A percentile compares a stretch with the other conserved stretches of the same genome.
These are phyloP conservation scores for Fusarium anguioides DNA, from an alignment of 2,329 filamentous ascomycete genomes.

Conservation along the genomic window DNA sequence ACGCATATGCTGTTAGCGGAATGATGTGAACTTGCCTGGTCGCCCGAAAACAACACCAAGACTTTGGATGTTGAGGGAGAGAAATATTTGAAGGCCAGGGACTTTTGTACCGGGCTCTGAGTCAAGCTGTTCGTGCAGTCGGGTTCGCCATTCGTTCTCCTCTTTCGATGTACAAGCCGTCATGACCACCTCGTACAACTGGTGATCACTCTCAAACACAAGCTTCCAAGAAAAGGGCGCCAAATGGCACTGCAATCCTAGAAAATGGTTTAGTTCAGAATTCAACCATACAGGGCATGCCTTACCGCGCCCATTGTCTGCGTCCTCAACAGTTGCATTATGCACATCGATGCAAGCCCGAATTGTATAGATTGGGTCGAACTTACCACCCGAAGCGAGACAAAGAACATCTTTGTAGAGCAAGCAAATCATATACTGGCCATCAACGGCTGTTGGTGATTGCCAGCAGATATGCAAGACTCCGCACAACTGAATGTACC, in stretches of 20 bases:
- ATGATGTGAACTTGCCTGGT: conserved; percentile 60
- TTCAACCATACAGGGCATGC: neutral
- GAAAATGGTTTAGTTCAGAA: conserved; percentile 13
- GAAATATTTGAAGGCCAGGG: conserved; percentile 67
- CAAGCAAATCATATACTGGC: conserved; percentile 85
- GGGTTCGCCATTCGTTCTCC: conserved; percentile 80
- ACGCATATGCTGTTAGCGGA: neutral
- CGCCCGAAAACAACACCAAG: conserved; percentile 81
- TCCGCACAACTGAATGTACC: conserved; percentile 84
- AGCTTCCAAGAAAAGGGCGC: conserved; percentile 93
- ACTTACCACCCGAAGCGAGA: conserved; percentile 74
- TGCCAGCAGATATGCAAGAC: conserved; percentile 87
- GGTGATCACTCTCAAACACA: conserved; percentile 80
- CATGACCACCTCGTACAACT: conserved; percentile 85
- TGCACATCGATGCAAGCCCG: conserved; percentile 78
- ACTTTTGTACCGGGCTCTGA: conserved; percentile 61
- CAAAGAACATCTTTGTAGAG: conserved; percentile 86
- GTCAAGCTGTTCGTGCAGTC: conserved; percentile 66
- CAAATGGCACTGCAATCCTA: conserved; percentile 88
- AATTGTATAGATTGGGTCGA: conserved; percentile 76
- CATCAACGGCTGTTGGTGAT: conserved; percentile 72
- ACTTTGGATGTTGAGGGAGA: conserved; percentile 77
- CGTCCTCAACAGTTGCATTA: conserved; percentile 74
- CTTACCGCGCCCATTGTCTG: conserved; percentile 79
- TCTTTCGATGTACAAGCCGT: conserved; percentile 87